Conservation (phyloP, 148 eudicot species). For the Cornus controversa region DNA sequence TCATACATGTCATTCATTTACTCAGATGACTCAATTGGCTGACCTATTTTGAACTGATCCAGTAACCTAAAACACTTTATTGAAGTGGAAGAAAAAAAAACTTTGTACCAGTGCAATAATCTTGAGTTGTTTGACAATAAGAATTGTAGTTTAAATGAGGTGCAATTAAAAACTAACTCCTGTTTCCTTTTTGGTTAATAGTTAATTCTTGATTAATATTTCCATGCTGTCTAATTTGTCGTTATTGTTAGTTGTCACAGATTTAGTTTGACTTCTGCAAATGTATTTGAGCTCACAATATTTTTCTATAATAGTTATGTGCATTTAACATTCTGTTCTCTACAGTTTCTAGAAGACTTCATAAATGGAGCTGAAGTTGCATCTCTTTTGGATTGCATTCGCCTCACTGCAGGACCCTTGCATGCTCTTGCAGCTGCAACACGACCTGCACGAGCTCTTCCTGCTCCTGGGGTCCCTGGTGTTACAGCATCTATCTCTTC, state of each 20-base stretch:
- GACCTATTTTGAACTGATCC: neutral
- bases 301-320: neutral
- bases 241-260: neutral
- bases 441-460: constrained; percentile 97
- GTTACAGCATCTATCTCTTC: constrained; percentile 52
- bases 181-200: neutral
- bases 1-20: neutral
- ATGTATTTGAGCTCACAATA: neutral
- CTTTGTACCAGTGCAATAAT: no score
- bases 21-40: neutral
- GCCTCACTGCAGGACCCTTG: constrained; percentile 96
- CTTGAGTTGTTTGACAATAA: no score
- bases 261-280: neutral
- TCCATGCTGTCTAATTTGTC: neutral
- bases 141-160: no score
- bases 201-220: neutral
- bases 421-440: constrained; percentile 98
- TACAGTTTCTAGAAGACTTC: constrained; percentile 95
- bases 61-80: neutral
- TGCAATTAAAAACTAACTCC: no score
- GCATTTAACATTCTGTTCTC: neutral
- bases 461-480: constrained; percentile 67
- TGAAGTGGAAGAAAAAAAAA: no score
- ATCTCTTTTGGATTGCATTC: constrained; percentile 94
- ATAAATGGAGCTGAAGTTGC: constrained; percentile 95